phyloP scores from a whole-genome alignment of 2,329 filamentous ascomycete species.

The Didymella lethalis region DNA sequence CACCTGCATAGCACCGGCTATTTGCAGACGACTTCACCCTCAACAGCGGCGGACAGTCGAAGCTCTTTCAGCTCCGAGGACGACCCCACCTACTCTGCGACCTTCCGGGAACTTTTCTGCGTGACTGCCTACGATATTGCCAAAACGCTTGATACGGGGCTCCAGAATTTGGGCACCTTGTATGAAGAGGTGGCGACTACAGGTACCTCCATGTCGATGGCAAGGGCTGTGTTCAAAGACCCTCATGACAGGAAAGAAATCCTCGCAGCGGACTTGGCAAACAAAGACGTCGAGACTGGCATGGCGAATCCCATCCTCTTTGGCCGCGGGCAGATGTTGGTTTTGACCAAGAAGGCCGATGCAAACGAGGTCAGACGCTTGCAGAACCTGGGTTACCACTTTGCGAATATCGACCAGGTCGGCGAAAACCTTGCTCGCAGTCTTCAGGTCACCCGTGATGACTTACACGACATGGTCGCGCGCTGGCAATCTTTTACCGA shows the following conservation, averaged over 20 bases:
- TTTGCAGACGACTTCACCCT: constrained; percentile 32
- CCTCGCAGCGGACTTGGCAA: constrained; percentile 34
- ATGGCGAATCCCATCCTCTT: constrained; percentile 52
- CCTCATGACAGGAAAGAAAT: constrained; percentile 32
- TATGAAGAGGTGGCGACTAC: constrained; percentile 80
- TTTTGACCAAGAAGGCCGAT: constrained; percentile 73
- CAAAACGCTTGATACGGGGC: constrained; percentile 67
- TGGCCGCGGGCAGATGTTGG: constrained; percentile 80
- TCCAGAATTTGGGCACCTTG: constrained; percentile 71
- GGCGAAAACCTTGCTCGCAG: constrained; percentile 71
- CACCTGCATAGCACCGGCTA: constrained; percentile 67
- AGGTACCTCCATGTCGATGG: constrained; percentile 65
- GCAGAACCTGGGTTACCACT: constrained; percentile 77
- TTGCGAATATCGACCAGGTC: constrained; percentile 68
- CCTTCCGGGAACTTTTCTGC: constrained; percentile 86
- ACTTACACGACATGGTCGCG: constrained; percentile 68
- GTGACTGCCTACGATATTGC: constrained; percentile 79
- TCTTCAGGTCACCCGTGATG: constrained; percentile 73
- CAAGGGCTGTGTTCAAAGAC: constrained; percentile 62
- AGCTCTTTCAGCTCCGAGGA: constrained; percentile 54
- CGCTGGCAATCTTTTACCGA: constrained; percentile 67
- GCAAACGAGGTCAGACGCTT: constrained; percentile 69
- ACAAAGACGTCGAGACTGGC: constrained; percentile 52
- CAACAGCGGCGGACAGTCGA: constrained; percentile 27
- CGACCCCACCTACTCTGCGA: constrained; percentile 73